Evolutionary conservation across 352 stramenopile species (phyloP).

Genomic region (Globisporangium yorkense): DNA sequence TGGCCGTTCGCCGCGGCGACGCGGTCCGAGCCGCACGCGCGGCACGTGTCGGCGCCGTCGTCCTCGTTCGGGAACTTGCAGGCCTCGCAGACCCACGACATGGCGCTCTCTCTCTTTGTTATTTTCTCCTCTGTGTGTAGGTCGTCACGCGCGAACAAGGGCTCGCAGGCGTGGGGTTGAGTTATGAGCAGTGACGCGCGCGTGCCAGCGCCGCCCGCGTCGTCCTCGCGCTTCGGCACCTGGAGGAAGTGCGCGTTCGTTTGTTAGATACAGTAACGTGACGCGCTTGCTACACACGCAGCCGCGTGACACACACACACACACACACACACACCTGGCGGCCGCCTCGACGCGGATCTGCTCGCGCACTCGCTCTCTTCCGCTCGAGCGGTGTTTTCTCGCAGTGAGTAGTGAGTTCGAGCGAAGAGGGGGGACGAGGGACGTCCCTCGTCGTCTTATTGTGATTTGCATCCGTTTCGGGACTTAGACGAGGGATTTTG

Average conservation of each 20-base stretch:
- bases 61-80: constrained; percentile 66
- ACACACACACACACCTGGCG: background rate
- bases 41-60: constrained; percentile 45
- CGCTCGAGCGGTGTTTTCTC: background rate
- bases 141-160: background rate
- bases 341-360: background rate
- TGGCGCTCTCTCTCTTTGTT: constrained; percentile 10
- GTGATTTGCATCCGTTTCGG: too few species aligned
- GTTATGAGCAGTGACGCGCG: background rate
- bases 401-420: background rate
- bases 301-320: background rate
- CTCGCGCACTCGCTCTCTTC: background rate
- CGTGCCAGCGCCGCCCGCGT: too few species aligned
- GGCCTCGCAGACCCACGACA: constrained; percentile 55
- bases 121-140: background rate
- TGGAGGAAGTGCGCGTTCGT: too few species aligned
- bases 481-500: too few species aligned
- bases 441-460: too few species aligned
- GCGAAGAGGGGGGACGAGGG: background rate
- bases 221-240: too few species aligned
- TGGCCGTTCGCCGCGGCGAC: background rate
- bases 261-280: too few species aligned
- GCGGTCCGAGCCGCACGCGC: constrained; percentile 52
- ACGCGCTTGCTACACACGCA: too few species aligned
- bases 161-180: too few species aligned